Percentiles rank a stretch among this genome's conserved stretches.
phyloP scores from a whole-genome alignment of 345 rosid species.

The Linum trigynum region DNA sequence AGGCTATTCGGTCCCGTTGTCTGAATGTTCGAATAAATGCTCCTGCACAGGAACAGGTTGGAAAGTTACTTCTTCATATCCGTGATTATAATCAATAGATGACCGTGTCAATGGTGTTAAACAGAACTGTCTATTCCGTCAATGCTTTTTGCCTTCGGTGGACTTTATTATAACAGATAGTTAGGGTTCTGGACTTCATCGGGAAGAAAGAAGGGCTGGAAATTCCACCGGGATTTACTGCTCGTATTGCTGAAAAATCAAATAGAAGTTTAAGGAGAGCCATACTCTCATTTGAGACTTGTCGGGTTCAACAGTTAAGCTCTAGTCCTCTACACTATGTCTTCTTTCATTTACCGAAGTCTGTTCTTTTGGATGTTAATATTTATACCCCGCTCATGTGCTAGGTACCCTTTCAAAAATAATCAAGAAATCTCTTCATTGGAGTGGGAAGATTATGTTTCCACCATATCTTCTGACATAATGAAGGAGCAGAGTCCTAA shows the following conservation, averaged over 20 bases:
- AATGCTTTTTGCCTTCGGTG: not conserved
- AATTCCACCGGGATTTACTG: slow-evolving; percentile 74
- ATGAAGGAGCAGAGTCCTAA: slow-evolving; percentile 97
- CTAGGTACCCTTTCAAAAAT: slow-evolving; percentile 62
- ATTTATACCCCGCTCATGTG: not conserved
- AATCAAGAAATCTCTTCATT: slow-evolving; percentile 74
- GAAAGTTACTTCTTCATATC: slow-evolving; percentile 5
- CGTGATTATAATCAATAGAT: too few species aligned
- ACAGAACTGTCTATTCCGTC: not conserved
- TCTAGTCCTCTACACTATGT: slow-evolving; percentile 4
- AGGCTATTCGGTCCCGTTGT: slow-evolving; percentile 97
- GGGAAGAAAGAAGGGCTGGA: slow-evolving; percentile 80
- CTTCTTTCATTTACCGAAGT: slow-evolving; percentile 1
- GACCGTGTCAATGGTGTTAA: not conserved
- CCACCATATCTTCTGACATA: slow-evolving; percentile 75
- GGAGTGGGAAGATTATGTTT: slow-evolving; percentile 96
- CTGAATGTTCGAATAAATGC: slow-evolving; percentile 78
- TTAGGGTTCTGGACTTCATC: slow-evolving; percentile 68
- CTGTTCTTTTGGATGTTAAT: slow-evolving; percentile 3
- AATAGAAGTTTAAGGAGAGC: slow-evolving; percentile 83
- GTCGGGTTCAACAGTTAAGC: slow-evolving; percentile 78
- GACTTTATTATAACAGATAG: slow-evolving; percentile 38
- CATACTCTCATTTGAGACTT: slow-evolving; percentile 76
- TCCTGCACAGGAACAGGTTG: slow-evolving; percentile 86
- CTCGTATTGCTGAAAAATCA: slow-evolving; percentile 75